Base-by-base conservation (phyloP, 2,329 filamentous ascomycete genomes). In the Pseudofabraea citricarpa region DNA sequence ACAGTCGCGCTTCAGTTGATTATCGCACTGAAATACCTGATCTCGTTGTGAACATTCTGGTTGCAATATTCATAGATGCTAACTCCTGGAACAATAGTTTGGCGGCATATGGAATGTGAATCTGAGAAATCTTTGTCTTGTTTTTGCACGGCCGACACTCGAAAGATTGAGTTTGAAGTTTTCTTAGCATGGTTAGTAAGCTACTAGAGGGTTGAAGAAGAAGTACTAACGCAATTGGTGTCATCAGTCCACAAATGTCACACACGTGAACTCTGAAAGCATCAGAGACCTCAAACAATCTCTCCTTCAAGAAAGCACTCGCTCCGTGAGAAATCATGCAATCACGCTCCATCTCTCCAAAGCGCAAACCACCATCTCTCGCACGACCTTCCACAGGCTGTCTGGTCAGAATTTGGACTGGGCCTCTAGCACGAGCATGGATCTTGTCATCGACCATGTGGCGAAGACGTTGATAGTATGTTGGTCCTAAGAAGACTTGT, bases 391-490 rank as follows among this genome's bases (percentile, higher is more conserved):
- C 93, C 12, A 98, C 93, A 15, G 93, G 93, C 67, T 98, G 93
- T 45, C 94, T 79, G 3, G 93, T 98, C 71, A 98, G 80, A 60
- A 98, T 98, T 69, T 98, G 93, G 18, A 95, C 87, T 1, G 93
- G 93, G 26, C 94, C 93, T 64, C 93, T 85, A 12, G 94, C 93
- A 68, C 94, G 87, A n/a, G 93, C 94, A 70, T 98, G 93, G 58
- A 98, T 98, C 79, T 98, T 98, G 75, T 98, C 93, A 65, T 98
- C 93, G 56, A 98, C 94, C 94, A 98, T 98, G 71, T 98, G 94
- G 52, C 93, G 85, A 48, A 98, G 79, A 67, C 94, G 90, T 70
- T 98, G 93, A 71, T 98, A 98, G 73, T 98, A 98, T 1, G 93
- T 98, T 1, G 93, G 93, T 7, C 93, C 93, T 45, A 98, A 80